Conservation (phyloP, 1,284 basidiomycete genomes). For the Boletellus dicymbophilus region DNA sequence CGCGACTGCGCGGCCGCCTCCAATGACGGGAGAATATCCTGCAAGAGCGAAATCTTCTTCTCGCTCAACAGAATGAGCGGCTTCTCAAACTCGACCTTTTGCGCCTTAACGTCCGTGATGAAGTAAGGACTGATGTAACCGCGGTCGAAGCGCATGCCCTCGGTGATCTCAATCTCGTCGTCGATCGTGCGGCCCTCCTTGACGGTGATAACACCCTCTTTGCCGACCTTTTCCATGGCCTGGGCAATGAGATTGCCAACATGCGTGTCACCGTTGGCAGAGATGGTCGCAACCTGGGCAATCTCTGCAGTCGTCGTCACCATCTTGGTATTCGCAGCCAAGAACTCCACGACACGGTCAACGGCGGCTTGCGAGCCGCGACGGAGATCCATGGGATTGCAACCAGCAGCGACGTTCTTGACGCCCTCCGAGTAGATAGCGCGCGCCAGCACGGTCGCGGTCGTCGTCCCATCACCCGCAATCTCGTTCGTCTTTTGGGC, state of each 20-base stretch:
- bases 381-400: conserved; percentile 99
- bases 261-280: conserved; percentile 95
- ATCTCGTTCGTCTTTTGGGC: conserved; percentile 97
- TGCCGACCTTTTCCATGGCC: conserved; percentile 99
- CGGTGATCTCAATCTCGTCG: conserved; percentile 99
- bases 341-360: conserved; percentile 92
- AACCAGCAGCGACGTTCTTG: conserved; percentile 98
- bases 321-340: conserved; percentile 88
- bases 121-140: conserved; percentile 99
- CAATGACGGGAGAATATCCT: conserved; percentile 95
- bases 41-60: conserved; percentile 97
- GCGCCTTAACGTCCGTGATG: conserved; percentile 97
- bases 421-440: conserved; percentile 99
- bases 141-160: conserved; percentile 99
- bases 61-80: conserved; percentile 92
- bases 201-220: conserved; percentile 99
- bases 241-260: conserved; percentile 97
- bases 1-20: conserved; percentile 91
- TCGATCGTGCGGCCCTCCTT: conserved; percentile 98
- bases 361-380: conserved; percentile 96
- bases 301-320: conserved; percentile 99
- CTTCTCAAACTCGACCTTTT: conserved; percentile 98
- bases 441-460: conserved; percentile 94
- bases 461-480: conserved; percentile 98
- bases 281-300: conserved; percentile 98